A percentile compares a stretch with the other conserved stretches of the same genome.
Evolutionary conservation across 768 basidiomycete genomes (phyloP).

Genomic region (Coprinopsis sp.): DNA sequence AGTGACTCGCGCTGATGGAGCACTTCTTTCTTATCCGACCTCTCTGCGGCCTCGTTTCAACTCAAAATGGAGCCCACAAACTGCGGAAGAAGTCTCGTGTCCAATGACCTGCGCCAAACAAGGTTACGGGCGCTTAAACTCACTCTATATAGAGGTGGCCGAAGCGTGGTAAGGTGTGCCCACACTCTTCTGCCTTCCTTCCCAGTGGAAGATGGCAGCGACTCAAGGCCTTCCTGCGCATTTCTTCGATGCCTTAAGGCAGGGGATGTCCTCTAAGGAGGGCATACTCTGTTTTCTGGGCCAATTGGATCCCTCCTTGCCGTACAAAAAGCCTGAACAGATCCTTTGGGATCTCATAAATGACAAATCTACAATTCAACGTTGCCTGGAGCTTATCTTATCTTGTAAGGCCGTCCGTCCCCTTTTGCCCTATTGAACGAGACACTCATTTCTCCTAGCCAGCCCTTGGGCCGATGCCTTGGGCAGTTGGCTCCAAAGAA

Average conservation of each 20-base stretch:
- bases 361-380: neutral
- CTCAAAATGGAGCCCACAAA: too few relatives aligned
- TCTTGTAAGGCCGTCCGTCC: neutral
- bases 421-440: neutral
- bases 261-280: neutral
- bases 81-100: too few relatives aligned
- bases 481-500: too few relatives aligned
- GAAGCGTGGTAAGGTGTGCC: neutral
- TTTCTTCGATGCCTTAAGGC: neutral
- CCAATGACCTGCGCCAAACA: too few relatives aligned
- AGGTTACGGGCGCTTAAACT: too few relatives aligned
- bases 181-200: constrained; percentile 1
- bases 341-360: neutral
- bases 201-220: constrained; percentile 3
- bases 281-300: neutral
- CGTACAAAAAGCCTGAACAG: neutral
- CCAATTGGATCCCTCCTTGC: neutral
- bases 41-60: too few relatives aligned
- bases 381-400: neutral
- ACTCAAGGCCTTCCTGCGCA: neutral
- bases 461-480: neutral
- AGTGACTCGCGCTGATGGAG: too few relatives aligned
- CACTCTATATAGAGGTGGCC: too few relatives aligned
- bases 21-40: too few relatives aligned
- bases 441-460: too few relatives aligned